Base-by-base conservation (phyloP, 1,284 basidiomycete species). In the Neonothopanus nambi region DNA sequence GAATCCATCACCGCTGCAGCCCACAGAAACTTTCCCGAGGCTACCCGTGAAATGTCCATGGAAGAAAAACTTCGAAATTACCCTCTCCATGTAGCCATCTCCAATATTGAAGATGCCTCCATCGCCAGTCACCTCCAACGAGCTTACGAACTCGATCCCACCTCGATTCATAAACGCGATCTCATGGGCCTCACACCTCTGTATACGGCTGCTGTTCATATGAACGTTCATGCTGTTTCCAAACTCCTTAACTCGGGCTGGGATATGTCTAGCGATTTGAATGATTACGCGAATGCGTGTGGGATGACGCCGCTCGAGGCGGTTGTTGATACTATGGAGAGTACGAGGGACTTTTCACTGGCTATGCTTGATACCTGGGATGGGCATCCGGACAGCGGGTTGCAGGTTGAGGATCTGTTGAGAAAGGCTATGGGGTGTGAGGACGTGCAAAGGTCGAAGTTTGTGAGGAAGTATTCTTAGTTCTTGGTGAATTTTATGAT, bases 221-320 rank as follows among this genome's bases (percentile, higher is more conserved):
- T 33, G 30, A 33, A 33, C 30, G 3, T 33, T 3, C 13, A 8
- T 4, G 30, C 30, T 33, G 30, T 45, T n/a, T 21, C 17, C 12
- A 47, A 35, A 20, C 57, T 64, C 20, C 58, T 64, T n/a, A 40
- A n/a, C n/a, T n/a, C n/a, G n/a, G n/a, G 48, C n/a, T 47, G 56
- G 23, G 57, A 57, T 15, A 39, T 57, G 33, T 37, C 44, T 1
- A 57, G 51, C 6, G 65, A 67, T 39, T 40, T 66, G 35, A 33
- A 49, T 13, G 59, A 61, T 38, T 47, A 43, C 3, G 23, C 43
- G 6, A 67, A 67, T 48, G 46, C 40, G 11, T 54, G 58, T 4
- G 57, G 60, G 2, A 45, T 57, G 38, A 67, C 62, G n/a, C 61
- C 64, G 3, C 55, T 66, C 15, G 65, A 67, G 37, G 47, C 17